Conservation (phyloP, 768 basidiomycete species). For the Lactarius pseudohatsudake region DNA sequence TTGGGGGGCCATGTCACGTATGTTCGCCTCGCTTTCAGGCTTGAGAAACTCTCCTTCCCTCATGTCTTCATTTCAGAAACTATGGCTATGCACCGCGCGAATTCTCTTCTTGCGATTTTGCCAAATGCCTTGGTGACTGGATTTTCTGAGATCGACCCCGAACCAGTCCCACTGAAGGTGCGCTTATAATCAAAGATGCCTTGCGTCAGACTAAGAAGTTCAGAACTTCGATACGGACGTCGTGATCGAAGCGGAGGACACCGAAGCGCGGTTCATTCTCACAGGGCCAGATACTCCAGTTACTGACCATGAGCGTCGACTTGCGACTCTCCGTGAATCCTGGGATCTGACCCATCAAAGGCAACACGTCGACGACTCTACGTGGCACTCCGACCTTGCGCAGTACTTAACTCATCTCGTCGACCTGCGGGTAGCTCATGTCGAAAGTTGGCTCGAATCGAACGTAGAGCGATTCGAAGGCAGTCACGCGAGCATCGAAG, state of each 20-base stretch:
- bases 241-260: constrained; percentile 35
- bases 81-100: constrained; percentile 46
- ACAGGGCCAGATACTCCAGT: constrained; percentile 27
- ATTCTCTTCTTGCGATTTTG: constrained; percentile 40
- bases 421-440: constrained; percentile 46
- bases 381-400: constrained; percentile 44
- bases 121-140: constrained; percentile 49
- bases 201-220: neutral
- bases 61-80: constrained; percentile 40
- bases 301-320: constrained; percentile 31
- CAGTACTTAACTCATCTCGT: constrained; percentile 42
- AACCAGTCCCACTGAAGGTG: constrained; percentile 52
- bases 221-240: constrained; percentile 54
- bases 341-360: constrained; percentile 40
- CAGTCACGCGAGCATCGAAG: constrained; percentile 45
- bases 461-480: constrained; percentile 49
- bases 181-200: neutral
- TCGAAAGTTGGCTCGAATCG: constrained; percentile 48
- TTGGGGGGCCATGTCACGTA: constrained; percentile 64
- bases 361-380: constrained; percentile 38
- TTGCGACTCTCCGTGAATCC: constrained; percentile 30
- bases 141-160: constrained; percentile 44
- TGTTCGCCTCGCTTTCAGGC: constrained; percentile 27
- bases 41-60: neutral
- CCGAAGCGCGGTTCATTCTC: constrained; percentile 37